Evolutionary conservation across 805 yeast species (phyloP).

Genomic region (Yamadazyma philogaea): DNA sequence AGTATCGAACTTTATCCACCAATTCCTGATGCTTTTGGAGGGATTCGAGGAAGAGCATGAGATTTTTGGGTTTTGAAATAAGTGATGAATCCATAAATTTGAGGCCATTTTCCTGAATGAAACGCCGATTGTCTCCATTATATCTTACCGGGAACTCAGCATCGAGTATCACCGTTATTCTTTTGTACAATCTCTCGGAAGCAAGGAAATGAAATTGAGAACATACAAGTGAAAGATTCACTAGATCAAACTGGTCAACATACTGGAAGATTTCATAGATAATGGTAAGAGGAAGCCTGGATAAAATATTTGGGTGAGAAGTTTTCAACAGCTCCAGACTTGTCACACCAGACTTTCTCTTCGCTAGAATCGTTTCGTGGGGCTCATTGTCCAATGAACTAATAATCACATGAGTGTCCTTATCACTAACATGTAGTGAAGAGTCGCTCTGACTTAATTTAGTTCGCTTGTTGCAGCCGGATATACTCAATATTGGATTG

Average conservation of each 20-base stretch:
- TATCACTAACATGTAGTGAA: not conserved
- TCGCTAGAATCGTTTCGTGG: not conserved
- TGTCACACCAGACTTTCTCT: not conserved
- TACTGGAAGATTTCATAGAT: slow-evolving; percentile 18
- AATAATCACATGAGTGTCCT: not conserved
- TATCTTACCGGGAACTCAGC: slow-evolving; percentile 26
- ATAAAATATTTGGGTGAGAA: not conserved
- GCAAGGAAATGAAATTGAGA: slow-evolving; percentile 21
- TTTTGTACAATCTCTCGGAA: slow-evolving; percentile 22
- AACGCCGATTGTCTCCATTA: slow-evolving; percentile 13
- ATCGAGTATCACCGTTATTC: slow-evolving; percentile 29
- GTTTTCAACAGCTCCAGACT: not conserved
- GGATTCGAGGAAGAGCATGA: slow-evolving; percentile 19
- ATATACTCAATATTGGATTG: slow-evolving; percentile 4
- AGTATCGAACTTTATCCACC: slow-evolving; percentile 23
- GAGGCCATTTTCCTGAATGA: slow-evolving; percentile 27
- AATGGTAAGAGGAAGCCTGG: not conserved
- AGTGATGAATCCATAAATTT: slow-evolving; percentile 31
- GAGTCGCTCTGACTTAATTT: not conserved
- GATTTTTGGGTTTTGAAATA: slow-evolving; percentile 18
- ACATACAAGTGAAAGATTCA: slow-evolving; percentile 23
- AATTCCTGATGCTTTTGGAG: slow-evolving; percentile 19
- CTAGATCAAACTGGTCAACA: slow-evolving; percentile 32
- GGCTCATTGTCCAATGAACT: not conserved
- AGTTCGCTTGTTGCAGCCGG: not conserved